Evolutionary conservation across 371 early-diverging fungal species (phyloP).

Genomic region (Cokeromyces recurvatus): DNA sequence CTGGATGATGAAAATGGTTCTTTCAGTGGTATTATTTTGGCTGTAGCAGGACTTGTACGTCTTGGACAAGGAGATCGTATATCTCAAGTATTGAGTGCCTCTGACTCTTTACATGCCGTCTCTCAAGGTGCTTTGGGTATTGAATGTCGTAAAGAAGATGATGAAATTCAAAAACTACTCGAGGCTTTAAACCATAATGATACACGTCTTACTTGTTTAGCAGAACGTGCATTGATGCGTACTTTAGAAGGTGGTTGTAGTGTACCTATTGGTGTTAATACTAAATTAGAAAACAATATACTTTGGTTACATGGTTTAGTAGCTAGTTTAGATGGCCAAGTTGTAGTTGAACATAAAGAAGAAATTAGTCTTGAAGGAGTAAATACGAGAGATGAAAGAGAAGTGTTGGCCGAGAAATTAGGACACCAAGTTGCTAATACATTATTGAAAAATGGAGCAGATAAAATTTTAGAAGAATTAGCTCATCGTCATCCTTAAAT

Average conservation of each 20-base stretch:
- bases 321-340: constrained; percentile 62
- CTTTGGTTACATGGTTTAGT: constrained; percentile 63
- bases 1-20: constrained; percentile 75
- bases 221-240: constrained; percentile 91
- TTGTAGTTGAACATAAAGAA: constrained; percentile 49
- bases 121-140: constrained; percentile 93
- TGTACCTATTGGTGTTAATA: constrained; percentile 92
- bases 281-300: constrained; percentile 40
- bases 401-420: constrained; percentile 20
- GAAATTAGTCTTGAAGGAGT: constrained; percentile 18
- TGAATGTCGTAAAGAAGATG: constrained; percentile 78
- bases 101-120: constrained; percentile 81
- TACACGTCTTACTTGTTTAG: constrained; percentile 67
- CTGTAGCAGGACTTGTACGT: constrained; percentile 85
- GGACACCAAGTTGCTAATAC: constrained; percentile 26
- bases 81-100: constrained; percentile 60
- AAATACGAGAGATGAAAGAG: constrained; percentile 20
- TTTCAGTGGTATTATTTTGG: constrained; percentile 81
- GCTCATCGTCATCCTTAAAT: no score
- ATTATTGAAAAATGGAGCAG: constrained; percentile 28
- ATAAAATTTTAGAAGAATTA: constrained; percentile 31
- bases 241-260: constrained; percentile 93
- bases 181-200: constrained; percentile 58
- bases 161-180: constrained; percentile 41
- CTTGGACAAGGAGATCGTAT: constrained; percentile 68